A percentile compares a stretch with the other conserved stretches of the same genome.
Conservation (phyloP, 2,329 filamentous ascomycete species). For the Septoria petroselini region DNA sequence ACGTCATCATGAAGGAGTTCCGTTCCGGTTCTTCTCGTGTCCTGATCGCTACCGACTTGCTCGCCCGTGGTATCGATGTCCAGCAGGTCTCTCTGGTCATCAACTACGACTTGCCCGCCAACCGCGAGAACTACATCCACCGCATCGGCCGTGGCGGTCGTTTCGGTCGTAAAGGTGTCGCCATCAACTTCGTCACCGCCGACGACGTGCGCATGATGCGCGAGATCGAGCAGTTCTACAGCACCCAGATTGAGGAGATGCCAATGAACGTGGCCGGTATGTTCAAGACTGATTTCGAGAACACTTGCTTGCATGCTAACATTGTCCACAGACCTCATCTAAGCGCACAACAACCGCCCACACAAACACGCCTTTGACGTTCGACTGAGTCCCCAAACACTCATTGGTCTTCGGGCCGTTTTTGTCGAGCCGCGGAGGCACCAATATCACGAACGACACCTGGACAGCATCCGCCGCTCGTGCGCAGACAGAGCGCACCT, state of each 20-base stretch:
- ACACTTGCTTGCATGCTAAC: conserved; percentile 11
- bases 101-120: conserved; percentile 98
- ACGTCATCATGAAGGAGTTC: conserved; percentile 99
- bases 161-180: conserved; percentile 99
- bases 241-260: conserved; percentile 99
- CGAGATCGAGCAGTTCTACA: conserved; percentile 99
- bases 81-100: conserved; percentile 99
- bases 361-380: conserved; percentile 24
- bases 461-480: conserved; percentile 22
- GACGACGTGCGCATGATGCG: conserved; percentile 99
- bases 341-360: conserved; percentile 28
- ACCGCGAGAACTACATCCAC: conserved; percentile 99
- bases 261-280: conserved; percentile 80
- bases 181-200: conserved; percentile 99
- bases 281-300: conserved; percentile 32
- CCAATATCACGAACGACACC: conserved; percentile 19
- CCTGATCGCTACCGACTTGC: conserved; percentile 93
- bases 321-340: conserved; percentile 47
- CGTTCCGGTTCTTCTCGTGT: conserved; percentile 97
- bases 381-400: conserved; percentile 27
- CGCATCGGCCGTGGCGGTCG: conserved; percentile 98
- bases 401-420: conserved; percentile 10
- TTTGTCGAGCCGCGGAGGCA: conserved; percentile 24
- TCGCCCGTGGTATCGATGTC: conserved; percentile 99
- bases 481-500: conserved; percentile 23